phyloP scores from a whole-genome alignment of 2,329 filamentous ascomycete species.

The Ploettnerulaceae sp. region DNA sequence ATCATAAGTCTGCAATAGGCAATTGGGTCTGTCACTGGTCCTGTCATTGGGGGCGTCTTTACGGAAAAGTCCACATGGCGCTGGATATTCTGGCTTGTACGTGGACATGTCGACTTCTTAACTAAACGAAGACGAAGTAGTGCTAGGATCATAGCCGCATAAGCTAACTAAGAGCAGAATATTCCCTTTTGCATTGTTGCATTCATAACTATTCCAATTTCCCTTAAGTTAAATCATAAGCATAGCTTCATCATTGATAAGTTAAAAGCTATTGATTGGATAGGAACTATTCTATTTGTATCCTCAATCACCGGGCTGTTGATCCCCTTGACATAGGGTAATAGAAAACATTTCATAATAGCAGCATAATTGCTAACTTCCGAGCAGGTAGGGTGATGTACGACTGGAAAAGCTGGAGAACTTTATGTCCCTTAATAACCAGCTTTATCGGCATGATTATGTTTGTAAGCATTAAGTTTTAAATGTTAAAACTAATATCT shows the following conservation, averaged over 20 bases:
- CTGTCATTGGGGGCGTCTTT: constrained; percentile 48
- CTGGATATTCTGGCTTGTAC: constrained; percentile 61
- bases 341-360: not conserved
- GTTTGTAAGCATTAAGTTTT: too few species aligned
- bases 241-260: not conserved
- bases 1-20: constrained; percentile 43
- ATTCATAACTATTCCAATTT: not conserved
- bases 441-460: too few species aligned
- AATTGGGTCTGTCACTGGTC: constrained; percentile 49
- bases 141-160: too few species aligned
- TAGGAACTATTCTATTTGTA: constrained; percentile 57
- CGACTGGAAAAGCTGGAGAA: constrained; percentile 39
- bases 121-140: too few species aligned
- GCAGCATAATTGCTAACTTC: not conserved
- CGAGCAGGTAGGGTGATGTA: constrained; percentile 36
- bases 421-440: too few species aligned
- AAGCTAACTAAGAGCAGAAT: too few species aligned
- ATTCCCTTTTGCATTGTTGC: constrained; percentile 13
- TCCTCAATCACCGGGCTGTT: constrained; percentile 52
- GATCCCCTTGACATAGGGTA: constrained; percentile 54
- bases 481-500: constrained; percentile 41
- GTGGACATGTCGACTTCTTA: too few species aligned
- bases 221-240: not conserved
- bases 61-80: constrained; percentile 39
- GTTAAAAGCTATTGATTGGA: constrained; percentile 54